phyloP scores from a whole-genome alignment of 2,329 filamentous ascomycete genomes.

The Nemania sp. region DNA sequence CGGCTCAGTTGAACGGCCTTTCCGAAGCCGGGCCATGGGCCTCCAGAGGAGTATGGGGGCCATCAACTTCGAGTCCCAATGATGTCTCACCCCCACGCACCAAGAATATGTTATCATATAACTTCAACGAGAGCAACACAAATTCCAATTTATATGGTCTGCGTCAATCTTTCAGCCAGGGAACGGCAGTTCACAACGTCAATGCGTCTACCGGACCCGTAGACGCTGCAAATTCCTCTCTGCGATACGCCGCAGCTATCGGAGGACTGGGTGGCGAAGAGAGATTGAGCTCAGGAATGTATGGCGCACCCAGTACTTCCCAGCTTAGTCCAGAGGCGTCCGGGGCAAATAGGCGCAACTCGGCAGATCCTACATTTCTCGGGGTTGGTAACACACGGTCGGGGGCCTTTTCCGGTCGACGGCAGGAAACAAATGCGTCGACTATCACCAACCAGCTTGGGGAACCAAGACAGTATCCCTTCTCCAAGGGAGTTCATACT shows the following conservation, averaged over 20 bases:
- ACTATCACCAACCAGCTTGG: slow-evolving; percentile 26
- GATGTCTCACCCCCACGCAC: slow-evolving; percentile 63
- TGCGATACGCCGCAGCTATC: slow-evolving; percentile 42
- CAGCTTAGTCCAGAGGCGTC: slow-evolving; percentile 26
- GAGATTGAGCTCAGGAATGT: slow-evolving; percentile 25
- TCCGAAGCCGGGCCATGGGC: slow-evolving; percentile 71
- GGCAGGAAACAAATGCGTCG: slow-evolving; percentile 28
- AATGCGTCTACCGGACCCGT: slow-evolving; percentile 46
- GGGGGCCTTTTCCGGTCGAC: slow-evolving; percentile 27
- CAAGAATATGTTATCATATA: slow-evolving; percentile 54
- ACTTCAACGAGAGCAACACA: slow-evolving; percentile 50
- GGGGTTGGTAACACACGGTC: slow-evolving; percentile 26
- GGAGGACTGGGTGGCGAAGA: slow-evolving; percentile 38
- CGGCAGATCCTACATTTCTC: slow-evolving; percentile 32
- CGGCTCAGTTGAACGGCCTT: slow-evolving; percentile 68
- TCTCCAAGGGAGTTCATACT: slow-evolving; percentile 24
- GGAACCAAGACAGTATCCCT: slow-evolving; percentile 27
- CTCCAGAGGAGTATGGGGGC: slow-evolving; percentile 62
- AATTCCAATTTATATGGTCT: slow-evolving; percentile 52
- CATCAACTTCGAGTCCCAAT: slow-evolving; percentile 44
- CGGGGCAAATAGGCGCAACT: slow-evolving; percentile 35
- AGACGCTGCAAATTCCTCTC: slow-evolving; percentile 51
- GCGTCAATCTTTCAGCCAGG: slow-evolving; percentile 53
- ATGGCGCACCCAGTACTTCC: slow-evolving; percentile 20
- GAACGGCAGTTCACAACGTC: slow-evolving; percentile 41